Evolutionary conservation across 495 filamentous ascomycete species (phyloP).

Genomic region (Lindgomyces ingoldianus): DNA sequence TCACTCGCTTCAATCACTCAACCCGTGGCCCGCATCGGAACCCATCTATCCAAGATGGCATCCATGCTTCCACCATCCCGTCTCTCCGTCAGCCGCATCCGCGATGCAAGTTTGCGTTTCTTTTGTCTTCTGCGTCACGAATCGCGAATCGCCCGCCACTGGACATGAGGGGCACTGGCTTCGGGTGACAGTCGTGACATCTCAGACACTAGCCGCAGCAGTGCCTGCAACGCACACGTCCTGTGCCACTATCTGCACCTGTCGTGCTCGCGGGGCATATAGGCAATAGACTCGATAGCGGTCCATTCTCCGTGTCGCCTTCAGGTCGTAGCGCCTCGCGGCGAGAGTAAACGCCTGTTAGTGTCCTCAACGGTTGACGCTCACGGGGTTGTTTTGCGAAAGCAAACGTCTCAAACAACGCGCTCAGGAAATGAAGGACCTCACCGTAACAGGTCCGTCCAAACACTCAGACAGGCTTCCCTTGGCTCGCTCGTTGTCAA

Average conservation of each 20-base stretch:
- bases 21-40: background rate
- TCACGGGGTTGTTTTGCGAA: conserved; percentile 21
- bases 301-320: background rate
- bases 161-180: too few relatives aligned
- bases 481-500: conserved; percentile 13
- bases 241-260: too few relatives aligned
- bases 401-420: conserved; percentile 31
- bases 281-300: conserved; percentile 13
- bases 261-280: conserved; percentile 13
- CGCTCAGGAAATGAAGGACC: conserved; percentile 30
- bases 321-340: background rate
- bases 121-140: conserved; percentile 13
- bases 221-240: too few relatives aligned
- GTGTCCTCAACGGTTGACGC: background rate
- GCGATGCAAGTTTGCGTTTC: background rate
- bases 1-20: background rate
- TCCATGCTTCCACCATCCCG: background rate
- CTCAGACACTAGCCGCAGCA: conserved; percentile 6
- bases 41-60: too few relatives aligned
- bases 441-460: conserved; percentile 4
- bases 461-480: background rate
- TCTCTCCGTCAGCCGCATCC: conserved; percentile 6
- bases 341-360: background rate
- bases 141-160: conserved; percentile 1
- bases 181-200: conserved; percentile 8